Evolutionary conservation across 768 basidiomycete species (phyloP), one percentile per base, ranked within the genome.

Genomic region (Hypholoma fasciculare): DNA sequence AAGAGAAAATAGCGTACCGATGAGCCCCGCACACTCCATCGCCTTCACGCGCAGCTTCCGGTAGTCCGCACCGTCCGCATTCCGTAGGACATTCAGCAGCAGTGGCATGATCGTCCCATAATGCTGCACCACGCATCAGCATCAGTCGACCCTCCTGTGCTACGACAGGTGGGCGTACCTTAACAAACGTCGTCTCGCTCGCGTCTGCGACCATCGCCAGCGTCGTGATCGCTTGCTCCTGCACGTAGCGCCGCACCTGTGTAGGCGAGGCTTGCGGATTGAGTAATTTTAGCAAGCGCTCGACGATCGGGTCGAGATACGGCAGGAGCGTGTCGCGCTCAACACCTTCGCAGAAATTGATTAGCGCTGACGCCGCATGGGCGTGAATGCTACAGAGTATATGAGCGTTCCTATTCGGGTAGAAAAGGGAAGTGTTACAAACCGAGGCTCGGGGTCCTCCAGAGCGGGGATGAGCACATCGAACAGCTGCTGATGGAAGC

Each of bases 271-370:
- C 80, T 7, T 72, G 66, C 0, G 87, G 87, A 57, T 87, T 83
- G 42, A 91, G 76, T 3, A 91, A 75, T 60, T 82, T 86, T 12
- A 90, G 73, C 3, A 92, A 77, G 0, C 88, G 82, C 63, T 87
- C 86, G 27, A 96, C 88, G 62, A 94, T 87, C 0, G 84, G 80
- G 52, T 93, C 92, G 16, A 96, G 83, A 69, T 90, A 93, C 0
- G 90, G 89, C 0, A 88, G 64, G 9, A 92, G 81, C 0, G 84
- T 87, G 20, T 89, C 83, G 14, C 85, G 81, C 63, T 85, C 88
- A 37, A 92, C 90, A 37, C 92, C 90, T 68, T 94, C 89, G 70
- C 92, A 95, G 74, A 94, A 94, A 69, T 95, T 96, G 70, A 94
- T 92, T 20, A 95, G 78, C 0, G 92, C 92, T 0, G 93, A 89